Evolutionary conservation across 2,329 filamentous ascomycete genomes (phyloP).

Genomic region (Colletotrichum trifolii): DNA sequence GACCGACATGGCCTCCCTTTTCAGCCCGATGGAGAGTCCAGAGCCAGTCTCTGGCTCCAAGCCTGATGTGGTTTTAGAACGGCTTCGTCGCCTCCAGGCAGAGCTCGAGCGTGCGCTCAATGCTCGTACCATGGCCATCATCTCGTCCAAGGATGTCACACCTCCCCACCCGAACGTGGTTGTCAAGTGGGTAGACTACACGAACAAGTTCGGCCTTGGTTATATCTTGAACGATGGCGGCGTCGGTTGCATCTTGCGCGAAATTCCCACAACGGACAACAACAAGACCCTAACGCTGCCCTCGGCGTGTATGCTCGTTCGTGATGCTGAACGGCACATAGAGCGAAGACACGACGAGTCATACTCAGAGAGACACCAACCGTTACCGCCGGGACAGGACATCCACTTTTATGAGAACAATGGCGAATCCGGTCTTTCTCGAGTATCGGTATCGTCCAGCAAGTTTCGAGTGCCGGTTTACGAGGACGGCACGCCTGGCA

Average conservation of each 20-base stretch:
- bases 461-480: constrained; percentile 67
- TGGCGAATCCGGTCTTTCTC: constrained; percentile 70
- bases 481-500: constrained; percentile 69
- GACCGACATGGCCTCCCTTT: constrained; percentile 60
- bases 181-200: constrained; percentile 89
- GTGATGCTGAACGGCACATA: constrained; percentile 77
- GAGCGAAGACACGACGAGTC: constrained; percentile 66
- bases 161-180: constrained; percentile 72
- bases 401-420: constrained; percentile 82
- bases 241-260: constrained; percentile 75
- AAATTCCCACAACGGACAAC: constrained; percentile 64
- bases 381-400: constrained; percentile 71
- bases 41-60: constrained; percentile 62
- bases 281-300: constrained; percentile 66
- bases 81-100: constrained; percentile 65
- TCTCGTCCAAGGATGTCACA: constrained; percentile 64
- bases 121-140: constrained; percentile 70
- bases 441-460: constrained; percentile 72
- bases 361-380: constrained; percentile 69
- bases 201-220: constrained; percentile 85
- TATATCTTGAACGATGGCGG: constrained; percentile 87
- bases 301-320: constrained; percentile 78
- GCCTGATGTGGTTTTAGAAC: constrained; percentile 67
- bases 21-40: constrained; percentile 64
- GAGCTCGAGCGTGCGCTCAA: constrained; percentile 73